phyloP scores from a whole-genome alignment of 2,329 filamentous ascomycete genomes.

The Chaetothyriales sp. region DNA sequence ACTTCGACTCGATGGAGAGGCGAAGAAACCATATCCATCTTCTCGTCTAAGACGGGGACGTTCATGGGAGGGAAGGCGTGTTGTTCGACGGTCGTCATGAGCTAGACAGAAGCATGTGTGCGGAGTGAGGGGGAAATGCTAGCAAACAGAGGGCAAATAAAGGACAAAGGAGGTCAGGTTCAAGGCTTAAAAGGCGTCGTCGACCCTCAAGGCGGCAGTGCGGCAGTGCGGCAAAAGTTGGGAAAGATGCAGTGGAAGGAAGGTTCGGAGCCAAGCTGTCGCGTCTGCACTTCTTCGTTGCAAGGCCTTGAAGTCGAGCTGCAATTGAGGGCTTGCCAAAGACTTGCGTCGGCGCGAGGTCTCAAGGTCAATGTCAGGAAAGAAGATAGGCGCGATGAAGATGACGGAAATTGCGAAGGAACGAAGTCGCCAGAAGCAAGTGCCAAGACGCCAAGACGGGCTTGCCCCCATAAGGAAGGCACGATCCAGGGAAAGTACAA shows the following conservation, averaged over 20 bases:
- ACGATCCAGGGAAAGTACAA: background rate
- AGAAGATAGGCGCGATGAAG: background rate
- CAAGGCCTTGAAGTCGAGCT: background rate
- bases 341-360: background rate
- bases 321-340: background rate
- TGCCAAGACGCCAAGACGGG: background rate
- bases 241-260: background rate
- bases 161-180: background rate
- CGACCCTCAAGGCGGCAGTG: background rate
- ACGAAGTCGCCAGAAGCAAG: background rate
- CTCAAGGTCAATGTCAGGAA: background rate
- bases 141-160: background rate
- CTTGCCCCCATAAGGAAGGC: background rate
- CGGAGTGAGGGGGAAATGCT: background rate
- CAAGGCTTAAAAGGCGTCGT: background rate
- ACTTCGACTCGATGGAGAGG: constrained; percentile 9
- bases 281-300: background rate
- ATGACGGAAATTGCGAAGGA: background rate
- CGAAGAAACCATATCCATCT: constrained; percentile 16
- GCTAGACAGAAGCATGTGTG: background rate
- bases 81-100: background rate
- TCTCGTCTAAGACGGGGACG: constrained; percentile 11
- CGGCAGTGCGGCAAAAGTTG: background rate
- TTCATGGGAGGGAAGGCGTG: constrained; percentile 3
- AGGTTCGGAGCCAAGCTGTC: background rate